A percentile compares a stretch with the other conserved stretches of the same genome.
Evolutionary conservation across 345 rosid species (phyloP).

Genomic region (Zanthoxylum bungeanum): DNA sequence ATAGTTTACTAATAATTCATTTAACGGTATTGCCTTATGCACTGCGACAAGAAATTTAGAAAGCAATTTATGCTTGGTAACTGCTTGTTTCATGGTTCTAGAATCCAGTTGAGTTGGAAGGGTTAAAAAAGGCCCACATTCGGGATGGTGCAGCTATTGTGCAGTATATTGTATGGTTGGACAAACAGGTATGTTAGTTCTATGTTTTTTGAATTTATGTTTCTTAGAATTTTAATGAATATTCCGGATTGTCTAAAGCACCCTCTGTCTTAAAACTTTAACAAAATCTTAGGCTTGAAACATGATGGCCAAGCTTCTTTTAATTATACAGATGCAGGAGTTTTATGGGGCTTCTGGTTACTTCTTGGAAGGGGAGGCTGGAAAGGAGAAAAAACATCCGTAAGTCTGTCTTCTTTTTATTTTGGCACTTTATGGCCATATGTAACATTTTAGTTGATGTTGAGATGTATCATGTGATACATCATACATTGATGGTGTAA

Average conservation of each 20-base stretch:
- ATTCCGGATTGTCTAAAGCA: neutral
- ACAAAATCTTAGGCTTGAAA: constrained; percentile 1
- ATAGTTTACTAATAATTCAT: neutral
- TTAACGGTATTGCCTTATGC: neutral
- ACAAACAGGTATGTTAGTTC: constrained; percentile 55
- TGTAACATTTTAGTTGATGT: neutral
- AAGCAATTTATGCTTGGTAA: constrained; percentile 9
- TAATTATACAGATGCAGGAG: constrained; percentile 72
- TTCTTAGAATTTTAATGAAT: neutral
- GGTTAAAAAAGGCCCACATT: constrained; percentile 79
- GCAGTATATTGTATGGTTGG: constrained; percentile 91
- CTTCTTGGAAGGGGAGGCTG: constrained; percentile 60
- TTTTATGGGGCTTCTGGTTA: constrained; percentile 92
- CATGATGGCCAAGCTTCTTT: constrained; percentile 17
- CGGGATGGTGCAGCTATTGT: constrained; percentile 99
- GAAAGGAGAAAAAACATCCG: constrained; percentile 43
- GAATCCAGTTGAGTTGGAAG: constrained; percentile 91
- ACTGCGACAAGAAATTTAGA: neutral
- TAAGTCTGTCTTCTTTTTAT: constrained; percentile 24
- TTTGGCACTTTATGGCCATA: neutral
- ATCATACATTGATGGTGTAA: neutral
- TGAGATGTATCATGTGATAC: neutral
- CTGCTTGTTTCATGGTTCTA: constrained; percentile 15
- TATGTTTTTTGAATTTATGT: neutral
- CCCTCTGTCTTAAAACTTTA: neutral